Base-by-base conservation (phyloP, 1,284 basidiomycete species). In the Ceratobasidium sp. region DNA sequence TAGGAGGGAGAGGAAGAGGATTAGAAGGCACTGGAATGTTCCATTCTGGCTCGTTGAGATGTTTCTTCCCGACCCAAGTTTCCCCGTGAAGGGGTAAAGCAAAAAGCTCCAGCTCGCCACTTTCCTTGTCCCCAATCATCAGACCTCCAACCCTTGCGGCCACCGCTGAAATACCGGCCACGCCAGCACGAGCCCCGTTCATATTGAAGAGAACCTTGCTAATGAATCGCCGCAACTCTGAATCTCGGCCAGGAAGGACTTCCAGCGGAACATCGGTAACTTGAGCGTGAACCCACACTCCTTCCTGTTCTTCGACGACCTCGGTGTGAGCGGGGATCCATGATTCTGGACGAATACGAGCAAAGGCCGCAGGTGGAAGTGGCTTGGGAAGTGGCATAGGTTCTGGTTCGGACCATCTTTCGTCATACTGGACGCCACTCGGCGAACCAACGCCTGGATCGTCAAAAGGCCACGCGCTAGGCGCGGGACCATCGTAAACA, bases 231-330 rank as follows among this genome's bases (percentile, higher is more conserved):
- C 52, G 50, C 43, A 67, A 36, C 36, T 67, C 64, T 10, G 64
- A 12, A 48, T 67, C 52, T 28, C 64, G 32, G 14, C 64, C 64
- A 21, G 64, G 64, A 21, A 67, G 52, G 10, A 67, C 64, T 8
- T n/a, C 64, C 1, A 67, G 52, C 2, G 64, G 64, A 10, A 67
- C 52, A 32, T 67, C 64, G 39, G 12, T 67, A 43, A 67, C 64
- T 32, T 67, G 64, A 30, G 64, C 64, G 14, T 67, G 52, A 3
- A 67, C 64, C 64, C 64, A 67, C 14, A 67, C 64, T 18, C 64
- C 64, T n/a, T 67, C 32, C 32, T 57, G 21, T 6, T 28, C 62
- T 8, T 65, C 50, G 32, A 23, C 14, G 16, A 23, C 26, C 18
- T 67, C 64, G 14, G 64, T 67, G 32, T 67, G 64, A 28, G 64